Conservation (phyloP, 257 asterid genomes). For the Mentha longifolia region DNA sequence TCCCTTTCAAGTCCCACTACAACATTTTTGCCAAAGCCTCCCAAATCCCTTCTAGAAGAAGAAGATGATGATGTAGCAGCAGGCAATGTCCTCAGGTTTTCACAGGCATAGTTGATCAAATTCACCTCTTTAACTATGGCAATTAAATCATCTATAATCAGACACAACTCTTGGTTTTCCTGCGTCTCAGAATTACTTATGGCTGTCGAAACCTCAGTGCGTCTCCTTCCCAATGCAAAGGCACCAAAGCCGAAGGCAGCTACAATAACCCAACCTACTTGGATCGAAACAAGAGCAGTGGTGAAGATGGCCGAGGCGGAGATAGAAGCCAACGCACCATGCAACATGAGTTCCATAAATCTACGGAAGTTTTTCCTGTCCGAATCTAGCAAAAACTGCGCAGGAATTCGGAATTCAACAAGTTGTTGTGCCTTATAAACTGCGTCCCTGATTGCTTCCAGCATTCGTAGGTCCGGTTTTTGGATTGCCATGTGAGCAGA, state of each 20-base stretch:
- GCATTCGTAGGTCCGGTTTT: neutral
- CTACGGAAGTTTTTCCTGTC: neutral
- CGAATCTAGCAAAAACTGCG: neutral
- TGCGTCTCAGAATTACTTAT: neutral
- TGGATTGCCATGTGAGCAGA: neutral
- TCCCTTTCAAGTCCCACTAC: slow-evolving; percentile 26
- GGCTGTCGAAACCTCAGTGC: neutral
- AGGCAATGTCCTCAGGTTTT: neutral
- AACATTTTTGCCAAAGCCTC: neutral
- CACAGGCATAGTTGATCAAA: neutral
- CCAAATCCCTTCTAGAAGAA: neutral
- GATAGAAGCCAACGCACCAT: neutral
- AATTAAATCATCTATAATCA: too few species aligned
- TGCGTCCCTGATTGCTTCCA: neutral
- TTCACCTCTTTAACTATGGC: neutral
- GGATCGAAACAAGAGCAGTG: neutral
- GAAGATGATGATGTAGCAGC: neutral
- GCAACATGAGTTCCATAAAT: neutral
- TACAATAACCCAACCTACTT: neutral
- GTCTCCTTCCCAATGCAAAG: neutral
- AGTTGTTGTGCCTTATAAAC: neutral
- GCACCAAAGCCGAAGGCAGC: too few species aligned
- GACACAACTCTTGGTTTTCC: neutral
- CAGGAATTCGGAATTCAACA: neutral
- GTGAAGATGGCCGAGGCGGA: neutral